Base-by-base conservation (phyloP, 2,329 filamentous ascomycete genomes). In the Ophiostoma sp. region DNA sequence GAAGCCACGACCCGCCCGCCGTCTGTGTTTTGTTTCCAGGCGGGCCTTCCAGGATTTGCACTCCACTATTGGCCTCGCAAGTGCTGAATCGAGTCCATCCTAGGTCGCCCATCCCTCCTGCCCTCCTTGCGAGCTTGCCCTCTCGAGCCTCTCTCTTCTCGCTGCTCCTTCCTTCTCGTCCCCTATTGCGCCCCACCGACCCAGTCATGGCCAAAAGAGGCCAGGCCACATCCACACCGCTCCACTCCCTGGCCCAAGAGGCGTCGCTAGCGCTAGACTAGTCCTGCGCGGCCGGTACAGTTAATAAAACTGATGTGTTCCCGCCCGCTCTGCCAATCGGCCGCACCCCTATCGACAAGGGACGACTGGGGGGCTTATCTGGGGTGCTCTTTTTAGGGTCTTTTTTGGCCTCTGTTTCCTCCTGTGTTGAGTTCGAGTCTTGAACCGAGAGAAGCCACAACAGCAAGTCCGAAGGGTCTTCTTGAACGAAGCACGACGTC, bases 211-310 rank as follows among this genome's bases (percentile, higher is more conserved):
- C 7, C 50, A 12, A 55, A 55, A 4, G 25, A 55, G n/a, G 50
- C 22, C 50, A 55, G 50, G 50, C 50, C 50, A 25, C 50, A 55
- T 15, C 63, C 63, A 52, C 33, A 52, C 70, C n/a, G 19, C 72
- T 69, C 70, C 72, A 69, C 66, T 59, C 64, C 66, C 59, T 57
- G 66, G 66, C 59, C 66, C 48, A 68, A 70, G 42, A 71, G 64
- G 70, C 70, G 48, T 55, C 48, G 52, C 55, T 76, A 76, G 73
- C 72, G 66, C 50, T 25, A 52, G 63, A 71, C 68, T 76, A 76
- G 70, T 75, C 36, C 72, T 75, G 75, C 73, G 48, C 50, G 68
- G 61, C 75, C 55, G 73, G 66, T 69, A 69, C 74, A 71, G 70
- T 22, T 75, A 76, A 75, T 75, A 72, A 76, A 76, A 74, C 50